These are phyloP conservation scores for Metschnikowia shivogae DNA, from an alignment of 805 yeast species.

Conservation along the genomic window DNA sequence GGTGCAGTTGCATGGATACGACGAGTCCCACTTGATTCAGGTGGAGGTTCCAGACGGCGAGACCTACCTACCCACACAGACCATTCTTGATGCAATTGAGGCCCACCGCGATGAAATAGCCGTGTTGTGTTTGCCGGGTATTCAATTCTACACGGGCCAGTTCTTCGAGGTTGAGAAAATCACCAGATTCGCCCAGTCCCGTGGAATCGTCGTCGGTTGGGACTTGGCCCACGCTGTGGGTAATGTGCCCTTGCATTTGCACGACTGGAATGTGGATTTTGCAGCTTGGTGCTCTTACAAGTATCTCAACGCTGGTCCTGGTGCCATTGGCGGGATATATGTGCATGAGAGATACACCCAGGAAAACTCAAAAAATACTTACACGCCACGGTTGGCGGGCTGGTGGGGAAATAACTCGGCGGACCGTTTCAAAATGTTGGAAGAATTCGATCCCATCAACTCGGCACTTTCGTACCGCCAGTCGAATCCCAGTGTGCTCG, in stretches of 20 bases:
- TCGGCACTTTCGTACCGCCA: slow-evolving; percentile 87
- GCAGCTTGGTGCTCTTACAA: slow-evolving; percentile 95
- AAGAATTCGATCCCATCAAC: slow-evolving; percentile 70
- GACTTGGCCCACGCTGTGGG: slow-evolving; percentile 95
- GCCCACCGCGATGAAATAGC: slow-evolving; percentile 59
- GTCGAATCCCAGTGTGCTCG: slow-evolving; percentile 86
- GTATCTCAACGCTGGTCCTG: slow-evolving; percentile 90
- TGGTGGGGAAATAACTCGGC: slow-evolving; percentile 92
- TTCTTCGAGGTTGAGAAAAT: slow-evolving; percentile 69
- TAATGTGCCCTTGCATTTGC: slow-evolving; percentile 70
- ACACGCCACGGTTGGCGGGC: slow-evolving; percentile 76
- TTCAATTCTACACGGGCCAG: slow-evolving; percentile 92
- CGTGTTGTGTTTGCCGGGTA: slow-evolving; percentile 75
- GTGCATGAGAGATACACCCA: slow-evolving; percentile 54
- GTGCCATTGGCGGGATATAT: slow-evolving; percentile 84
- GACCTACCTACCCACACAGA: slow-evolving; percentile 55
- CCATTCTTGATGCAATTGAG: slow-evolving; percentile 56
- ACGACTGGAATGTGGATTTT: slow-evolving; percentile 89
- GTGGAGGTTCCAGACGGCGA: slow-evolving; percentile 58
- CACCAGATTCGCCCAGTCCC: slow-evolving; percentile 54
- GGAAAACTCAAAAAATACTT: slow-evolving; percentile 25
- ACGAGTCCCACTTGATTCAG: slow-evolving; percentile 56
- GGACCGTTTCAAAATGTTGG: slow-evolving; percentile 76
- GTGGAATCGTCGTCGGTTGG: slow-evolving; percentile 74
- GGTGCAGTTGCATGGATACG: slow-evolving; percentile 53